These are phyloP conservation scores for Aphanomyces stellatus DNA, from an alignment of 352 stramenopile species.

Conservation along the genomic window DNA sequence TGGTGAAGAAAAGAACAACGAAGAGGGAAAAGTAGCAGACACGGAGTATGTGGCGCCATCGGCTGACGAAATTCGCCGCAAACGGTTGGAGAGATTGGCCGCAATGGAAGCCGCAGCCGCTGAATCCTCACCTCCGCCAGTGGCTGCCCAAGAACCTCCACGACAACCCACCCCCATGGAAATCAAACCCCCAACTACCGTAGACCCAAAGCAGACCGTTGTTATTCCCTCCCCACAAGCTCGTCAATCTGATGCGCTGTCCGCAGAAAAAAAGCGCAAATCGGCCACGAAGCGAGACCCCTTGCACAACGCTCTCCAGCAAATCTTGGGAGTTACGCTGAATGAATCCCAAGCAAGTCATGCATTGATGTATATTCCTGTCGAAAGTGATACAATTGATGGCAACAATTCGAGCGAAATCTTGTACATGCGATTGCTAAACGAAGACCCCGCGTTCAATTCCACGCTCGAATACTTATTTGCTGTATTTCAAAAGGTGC, in stretches of 20 bases:
- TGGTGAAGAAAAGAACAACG: neutral
- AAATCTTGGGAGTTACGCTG: slow-evolving; percentile 7
- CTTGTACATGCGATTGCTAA: slow-evolving; percentile 60
- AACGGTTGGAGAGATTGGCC: slow-evolving; percentile 1
- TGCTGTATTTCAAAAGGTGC: neutral
- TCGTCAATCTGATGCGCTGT: too few relatives aligned
- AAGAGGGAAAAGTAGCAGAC: neutral
- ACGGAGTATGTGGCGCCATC: neutral
- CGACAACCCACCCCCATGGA: neutral
- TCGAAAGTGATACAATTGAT: slow-evolving; percentile 14
- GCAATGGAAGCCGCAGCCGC: neutral
- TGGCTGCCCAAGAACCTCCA: neutral
- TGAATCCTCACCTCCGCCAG: neutral
- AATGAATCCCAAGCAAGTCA: neutral
- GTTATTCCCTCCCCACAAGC: too few relatives aligned
- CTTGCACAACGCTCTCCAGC: neutral
- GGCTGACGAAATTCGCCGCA: slow-evolving; percentile 5
- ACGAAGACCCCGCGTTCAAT: slow-evolving; percentile 37
- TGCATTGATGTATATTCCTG: neutral
- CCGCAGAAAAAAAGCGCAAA: neutral
- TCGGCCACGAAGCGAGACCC: neutral
- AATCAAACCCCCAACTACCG: neutral
- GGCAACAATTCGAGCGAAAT: slow-evolving; percentile 51
- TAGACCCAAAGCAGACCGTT: neutral
- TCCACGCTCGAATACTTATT: slow-evolving; percentile 49